phyloP scores from a whole-genome alignment of 352 stramenopile genomes.

The Globisporangium alternatum region DNA sequence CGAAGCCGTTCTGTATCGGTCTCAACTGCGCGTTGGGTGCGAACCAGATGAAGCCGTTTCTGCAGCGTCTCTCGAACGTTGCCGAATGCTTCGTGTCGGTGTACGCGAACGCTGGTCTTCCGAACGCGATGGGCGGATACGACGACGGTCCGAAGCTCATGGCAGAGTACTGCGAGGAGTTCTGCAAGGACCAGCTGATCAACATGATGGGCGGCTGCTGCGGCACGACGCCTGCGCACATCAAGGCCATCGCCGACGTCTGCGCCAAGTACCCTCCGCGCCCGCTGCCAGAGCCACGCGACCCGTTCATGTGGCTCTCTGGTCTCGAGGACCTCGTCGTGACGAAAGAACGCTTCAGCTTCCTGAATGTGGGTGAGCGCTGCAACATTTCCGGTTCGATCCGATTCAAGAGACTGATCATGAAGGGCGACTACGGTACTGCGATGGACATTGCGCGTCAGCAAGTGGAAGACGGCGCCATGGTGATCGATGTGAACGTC shows the following conservation, averaged over 20 bases:
- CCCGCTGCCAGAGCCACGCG: slow-evolving; percentile 73
- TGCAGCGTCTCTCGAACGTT: slow-evolving; percentile 88
- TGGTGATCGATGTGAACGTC: slow-evolving; percentile 98
- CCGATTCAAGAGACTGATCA: slow-evolving; percentile 96
- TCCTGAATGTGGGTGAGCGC: slow-evolving; percentile 96
- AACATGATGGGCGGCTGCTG: slow-evolving; percentile 98
- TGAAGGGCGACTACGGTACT: slow-evolving; percentile 92
- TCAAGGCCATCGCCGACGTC: slow-evolving; percentile 88
- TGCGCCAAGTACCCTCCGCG: slow-evolving; percentile 76
- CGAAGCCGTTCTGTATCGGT: slow-evolving; percentile 96
- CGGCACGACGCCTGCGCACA: slow-evolving; percentile 94
- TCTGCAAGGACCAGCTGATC: slow-evolving; percentile 92
- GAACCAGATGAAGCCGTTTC: slow-evolving; percentile 95
- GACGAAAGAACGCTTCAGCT: slow-evolving; percentile 92
- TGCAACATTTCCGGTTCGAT: slow-evolving; percentile 96
- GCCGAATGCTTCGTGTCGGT: slow-evolving; percentile 96
- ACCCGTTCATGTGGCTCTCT: slow-evolving; percentile 96
- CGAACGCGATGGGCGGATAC: slow-evolving; percentile 97
- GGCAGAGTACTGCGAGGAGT: slow-evolving; percentile 92
- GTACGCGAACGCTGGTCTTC: slow-evolving; percentile 96
- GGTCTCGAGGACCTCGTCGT: slow-evolving; percentile 94
- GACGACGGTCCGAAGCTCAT: slow-evolving; percentile 94
- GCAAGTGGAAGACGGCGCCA: slow-evolving; percentile 95
- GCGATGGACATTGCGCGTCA: slow-evolving; percentile 97
- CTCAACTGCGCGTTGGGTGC: slow-evolving; percentile 96